phyloP scores from a whole-genome alignment of 495 filamentous ascomycete species.

The Pseudoneurospora amorphoporcata region DNA sequence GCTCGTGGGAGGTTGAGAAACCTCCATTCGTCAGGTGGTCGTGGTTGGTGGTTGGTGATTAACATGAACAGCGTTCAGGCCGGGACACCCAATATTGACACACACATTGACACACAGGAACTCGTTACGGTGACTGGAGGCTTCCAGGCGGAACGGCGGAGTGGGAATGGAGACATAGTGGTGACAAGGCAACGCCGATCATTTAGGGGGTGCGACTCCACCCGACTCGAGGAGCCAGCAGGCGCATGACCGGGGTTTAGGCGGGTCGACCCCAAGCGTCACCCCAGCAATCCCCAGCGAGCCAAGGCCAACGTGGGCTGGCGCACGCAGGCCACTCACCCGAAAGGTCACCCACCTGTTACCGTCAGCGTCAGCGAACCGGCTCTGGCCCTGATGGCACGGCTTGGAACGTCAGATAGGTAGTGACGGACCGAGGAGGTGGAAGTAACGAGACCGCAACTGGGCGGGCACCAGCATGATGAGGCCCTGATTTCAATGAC shows the following conservation, averaged over 20 bases:
- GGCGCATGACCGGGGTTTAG: neutral
- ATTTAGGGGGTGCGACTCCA: conserved; percentile 1
- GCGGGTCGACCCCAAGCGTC: neutral
- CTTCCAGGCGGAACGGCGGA: neutral
- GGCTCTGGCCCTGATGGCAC: neutral
- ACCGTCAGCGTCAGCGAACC: neutral
- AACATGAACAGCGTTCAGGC: neutral
- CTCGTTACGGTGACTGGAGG: conserved; percentile 1
- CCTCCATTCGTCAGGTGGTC: conserved; percentile 27
- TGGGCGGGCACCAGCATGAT: neutral
- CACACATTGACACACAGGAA: neutral
- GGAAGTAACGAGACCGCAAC: neutral
- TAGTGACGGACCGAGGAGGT: conserved; percentile 30
- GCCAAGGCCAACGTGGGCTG: neutral
- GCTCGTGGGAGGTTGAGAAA: conserved; percentile 30
- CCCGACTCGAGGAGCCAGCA: neutral
- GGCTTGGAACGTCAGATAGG: conserved; percentile 27
- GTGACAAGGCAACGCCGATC: conserved; percentile 12
- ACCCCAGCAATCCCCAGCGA: neutral
- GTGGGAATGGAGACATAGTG: neutral
- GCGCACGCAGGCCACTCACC: neutral
- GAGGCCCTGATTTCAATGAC: neutral
- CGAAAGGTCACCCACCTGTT: neutral
- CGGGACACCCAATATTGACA: neutral
- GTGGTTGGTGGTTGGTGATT: conserved; percentile 16